Base-by-base conservation (phyloP, 352 stramenopile genomes). In the Globisporangium yorkense region DNA sequence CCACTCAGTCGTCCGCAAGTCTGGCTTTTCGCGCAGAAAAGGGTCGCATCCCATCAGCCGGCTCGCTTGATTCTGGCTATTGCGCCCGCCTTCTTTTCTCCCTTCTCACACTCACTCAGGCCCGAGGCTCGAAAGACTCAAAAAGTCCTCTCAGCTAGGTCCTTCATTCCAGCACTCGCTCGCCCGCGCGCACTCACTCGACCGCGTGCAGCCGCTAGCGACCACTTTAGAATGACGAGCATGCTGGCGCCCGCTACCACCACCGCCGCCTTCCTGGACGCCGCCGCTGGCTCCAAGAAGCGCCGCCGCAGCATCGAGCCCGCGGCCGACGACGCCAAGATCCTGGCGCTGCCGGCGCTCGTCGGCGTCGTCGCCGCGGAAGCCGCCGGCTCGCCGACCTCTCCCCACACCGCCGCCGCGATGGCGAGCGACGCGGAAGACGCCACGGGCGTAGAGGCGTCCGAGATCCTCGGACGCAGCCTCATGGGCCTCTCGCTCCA, bases 401-500 rank as follows among this genome's bases (percentile, higher is more conserved):
- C 31, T 37, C 31, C 31, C 5, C 31, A 37, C 31, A 9, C 5
- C 5, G 31, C 5, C 31, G 31, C 31, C 59, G 16, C 31, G 31
- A 37, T 63, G 24, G 63, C 43, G 54, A 62, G 59, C 37, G 60
- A 75, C 37, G 37, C 20, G 49, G 33, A 20, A 51, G 50, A 27
- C 29, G 24, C 37, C 52, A 29, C 16, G 62, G 40, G 58, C 24
- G 67, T 74, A 9, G 71, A 80, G 29, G 66, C 54, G 33, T 66
- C 58, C 43, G 63, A 61, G 31, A 66, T 78, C 7, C 58, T 88
- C 57, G 72, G 80, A 18, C 76, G 77, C 47, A 86, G 70, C 51
- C 74, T 93, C 58, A 86, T 90, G 75, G 78, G 83, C 4, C 76
- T 93, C 31, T 82, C 81, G 33, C 69, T 92, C 49, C 79, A 90